Evolutionary conservation across 2,329 filamentous ascomycete species (phyloP).

Genomic region (Calonectria pauciramosa): DNA sequence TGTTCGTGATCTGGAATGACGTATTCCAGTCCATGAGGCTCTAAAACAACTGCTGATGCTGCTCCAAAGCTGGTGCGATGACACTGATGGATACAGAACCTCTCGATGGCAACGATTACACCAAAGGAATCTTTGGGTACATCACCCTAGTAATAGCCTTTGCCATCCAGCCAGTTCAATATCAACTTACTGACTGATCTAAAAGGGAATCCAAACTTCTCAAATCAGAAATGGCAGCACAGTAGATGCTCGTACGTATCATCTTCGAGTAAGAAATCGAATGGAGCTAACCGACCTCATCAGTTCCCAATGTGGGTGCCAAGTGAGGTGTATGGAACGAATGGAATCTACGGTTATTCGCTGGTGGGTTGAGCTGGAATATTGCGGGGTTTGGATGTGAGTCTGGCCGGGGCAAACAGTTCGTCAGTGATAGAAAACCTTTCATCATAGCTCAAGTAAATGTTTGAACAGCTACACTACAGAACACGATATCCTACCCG

Average conservation of each 20-base stretch:
- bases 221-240: neutral
- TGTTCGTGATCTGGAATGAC: neutral
- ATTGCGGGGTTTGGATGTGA: no score
- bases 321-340: neutral
- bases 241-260: neutral
- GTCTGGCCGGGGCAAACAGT: no score
- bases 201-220: neutral
- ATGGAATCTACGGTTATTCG: neutral
- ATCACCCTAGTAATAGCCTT: constrained; percentile 10
- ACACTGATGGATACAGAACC: constrained; percentile 12
- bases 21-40: no score
- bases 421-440: no score
- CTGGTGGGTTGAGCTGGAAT: no score
- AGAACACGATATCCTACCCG: no score
- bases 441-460: no score
- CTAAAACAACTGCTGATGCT: neutral
- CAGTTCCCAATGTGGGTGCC: neutral
- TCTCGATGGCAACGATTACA: constrained; percentile 3
- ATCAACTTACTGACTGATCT: neutral
- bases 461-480: no score
- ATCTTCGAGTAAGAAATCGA: neutral
- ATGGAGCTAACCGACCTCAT: neutral
- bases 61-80: neutral
- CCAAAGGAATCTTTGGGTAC: constrained; percentile 21
- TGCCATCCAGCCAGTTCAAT: neutral